Evolutionary conservation across 257 asterid genomes (phyloP).

Genomic region (Buddleja alternifolia): DNA sequence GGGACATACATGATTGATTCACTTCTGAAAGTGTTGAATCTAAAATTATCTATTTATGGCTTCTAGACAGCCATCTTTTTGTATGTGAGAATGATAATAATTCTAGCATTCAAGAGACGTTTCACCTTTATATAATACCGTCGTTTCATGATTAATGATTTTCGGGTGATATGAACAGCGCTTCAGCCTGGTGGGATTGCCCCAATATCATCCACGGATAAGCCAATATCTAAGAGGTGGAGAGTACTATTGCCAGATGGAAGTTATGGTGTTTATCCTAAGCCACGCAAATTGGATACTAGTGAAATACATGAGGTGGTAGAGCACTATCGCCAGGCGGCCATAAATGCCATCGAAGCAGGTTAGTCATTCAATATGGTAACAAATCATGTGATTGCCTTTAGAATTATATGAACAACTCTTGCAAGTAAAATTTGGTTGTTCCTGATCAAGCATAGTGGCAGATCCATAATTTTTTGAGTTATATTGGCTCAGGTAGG

Average conservation of each 20-base stretch:
- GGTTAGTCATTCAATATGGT: constrained; percentile 45
- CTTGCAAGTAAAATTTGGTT: background rate
- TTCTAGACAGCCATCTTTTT: constrained; percentile 14
- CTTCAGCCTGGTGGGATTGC: constrained; percentile 79
- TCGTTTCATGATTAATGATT: background rate
- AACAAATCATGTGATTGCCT: constrained; percentile 2
- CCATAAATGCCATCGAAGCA: constrained; percentile 93
- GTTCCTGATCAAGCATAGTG: no score
- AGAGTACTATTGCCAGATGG: constrained; percentile 87
- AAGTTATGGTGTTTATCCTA: constrained; percentile 62
- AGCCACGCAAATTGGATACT: constrained; percentile 61
- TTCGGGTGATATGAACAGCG: constrained; percentile 37
- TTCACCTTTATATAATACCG: background rate
- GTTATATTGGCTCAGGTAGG: no score
- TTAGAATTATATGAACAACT: constrained; percentile 21
- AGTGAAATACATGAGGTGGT: constrained; percentile 61
- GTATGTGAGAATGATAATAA: background rate
- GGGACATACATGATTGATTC: no score
- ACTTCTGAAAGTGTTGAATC: background rate
- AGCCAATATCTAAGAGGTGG: constrained; percentile 93
- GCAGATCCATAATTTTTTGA: no score
- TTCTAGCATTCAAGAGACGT: background rate
- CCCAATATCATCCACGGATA: constrained; percentile 81
- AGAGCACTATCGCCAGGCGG: constrained; percentile 73
- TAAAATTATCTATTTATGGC: background rate